Conservation (phyloP, 495 filamentous ascomycete genomes). For the Lindgomyces ingoldianus region DNA sequence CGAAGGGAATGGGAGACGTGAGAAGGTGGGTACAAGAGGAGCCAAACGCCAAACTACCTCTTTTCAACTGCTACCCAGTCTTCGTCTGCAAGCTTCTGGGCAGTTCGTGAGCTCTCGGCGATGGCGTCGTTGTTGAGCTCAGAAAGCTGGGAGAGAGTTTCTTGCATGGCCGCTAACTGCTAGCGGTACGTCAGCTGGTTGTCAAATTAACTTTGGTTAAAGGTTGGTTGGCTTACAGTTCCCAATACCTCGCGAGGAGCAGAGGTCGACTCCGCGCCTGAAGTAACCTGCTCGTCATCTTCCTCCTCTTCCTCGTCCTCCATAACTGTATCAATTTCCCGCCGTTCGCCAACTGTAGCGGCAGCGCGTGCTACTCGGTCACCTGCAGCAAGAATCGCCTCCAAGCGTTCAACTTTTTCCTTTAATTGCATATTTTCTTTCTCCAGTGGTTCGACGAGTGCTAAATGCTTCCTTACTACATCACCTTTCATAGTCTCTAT, state of each 20-base stretch:
- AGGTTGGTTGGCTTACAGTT: constrained; percentile 26
- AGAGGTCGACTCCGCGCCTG: constrained; percentile 6
- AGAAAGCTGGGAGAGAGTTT: constrained; percentile 29
- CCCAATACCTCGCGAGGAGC: constrained; percentile 24
- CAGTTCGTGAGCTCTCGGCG: constrained; percentile 34
- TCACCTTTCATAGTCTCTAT: constrained; percentile 34
- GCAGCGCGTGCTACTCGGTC: constrained; percentile 36
- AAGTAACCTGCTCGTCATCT: constrained; percentile 5
- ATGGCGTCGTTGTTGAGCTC: constrained; percentile 38
- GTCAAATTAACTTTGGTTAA: not conserved
- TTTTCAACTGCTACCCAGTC: not conserved
- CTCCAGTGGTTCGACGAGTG: constrained; percentile 27
- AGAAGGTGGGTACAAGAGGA: too few relatives aligned
- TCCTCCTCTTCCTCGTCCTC: constrained; percentile 35
- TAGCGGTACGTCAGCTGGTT: constrained; percentile 26
- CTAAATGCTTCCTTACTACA: constrained; percentile 33
- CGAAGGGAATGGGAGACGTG: too few relatives aligned
- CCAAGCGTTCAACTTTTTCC: constrained; percentile 29
- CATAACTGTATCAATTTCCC: constrained; percentile 24
- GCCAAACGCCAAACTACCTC: too few relatives aligned
- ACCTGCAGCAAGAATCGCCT: constrained; percentile 32
- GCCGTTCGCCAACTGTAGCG: constrained; percentile 27
- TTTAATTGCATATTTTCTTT: constrained; percentile 22
- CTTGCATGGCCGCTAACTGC: constrained; percentile 38
- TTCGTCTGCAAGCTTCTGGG: constrained; percentile 19